Percentiles rank a stretch among this genome's conserved stretches.
phyloP scores from a whole-genome alignment of 2,329 filamentous ascomycete species.

The Penicillium sp. region DNA sequence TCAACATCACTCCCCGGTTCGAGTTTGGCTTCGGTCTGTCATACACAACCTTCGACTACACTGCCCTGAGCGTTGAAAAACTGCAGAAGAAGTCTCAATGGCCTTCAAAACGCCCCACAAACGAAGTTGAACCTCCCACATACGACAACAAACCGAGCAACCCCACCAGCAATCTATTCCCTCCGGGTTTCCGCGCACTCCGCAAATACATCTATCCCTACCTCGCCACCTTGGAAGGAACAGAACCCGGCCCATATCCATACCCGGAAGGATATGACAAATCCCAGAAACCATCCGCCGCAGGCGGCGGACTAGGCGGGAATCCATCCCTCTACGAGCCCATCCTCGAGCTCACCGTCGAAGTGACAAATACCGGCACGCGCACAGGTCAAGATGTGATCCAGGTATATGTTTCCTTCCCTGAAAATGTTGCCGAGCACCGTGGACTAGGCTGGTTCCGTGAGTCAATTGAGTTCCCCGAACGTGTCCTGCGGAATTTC shows the following conservation, averaged over 20 bases:
- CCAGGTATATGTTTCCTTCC: constrained; percentile 68
- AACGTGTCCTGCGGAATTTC: constrained; percentile 64
- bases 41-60: constrained; percentile 71
- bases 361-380: constrained; percentile 50
- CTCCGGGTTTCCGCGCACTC: constrained; percentile 58
- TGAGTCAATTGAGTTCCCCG: constrained; percentile 61
- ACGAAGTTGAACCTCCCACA: constrained; percentile 49
- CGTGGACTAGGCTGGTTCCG: constrained; percentile 24
- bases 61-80: constrained; percentile 50
- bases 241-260: constrained; percentile 44
- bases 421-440: constrained; percentile 37
- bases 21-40: constrained; percentile 85
- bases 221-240: constrained; percentile 52
- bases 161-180: constrained; percentile 59
- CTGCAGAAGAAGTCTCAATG: constrained; percentile 51
- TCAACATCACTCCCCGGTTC: constrained; percentile 70
- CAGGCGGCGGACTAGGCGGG: constrained; percentile 61
- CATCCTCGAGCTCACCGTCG: constrained; percentile 47
- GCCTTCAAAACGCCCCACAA: constrained; percentile 43
- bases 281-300: constrained; percentile 54
- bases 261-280: constrained; percentile 59
- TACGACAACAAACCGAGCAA: constrained; percentile 58
- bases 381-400: constrained; percentile 52
- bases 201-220: constrained; percentile 74
- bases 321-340: constrained; percentile 51